Evolutionary conservation across 495 filamentous ascomycete species (phyloP), one percentile per base, ranked within the genome.

Genomic region (Aspergillus nanangensis): DNA sequence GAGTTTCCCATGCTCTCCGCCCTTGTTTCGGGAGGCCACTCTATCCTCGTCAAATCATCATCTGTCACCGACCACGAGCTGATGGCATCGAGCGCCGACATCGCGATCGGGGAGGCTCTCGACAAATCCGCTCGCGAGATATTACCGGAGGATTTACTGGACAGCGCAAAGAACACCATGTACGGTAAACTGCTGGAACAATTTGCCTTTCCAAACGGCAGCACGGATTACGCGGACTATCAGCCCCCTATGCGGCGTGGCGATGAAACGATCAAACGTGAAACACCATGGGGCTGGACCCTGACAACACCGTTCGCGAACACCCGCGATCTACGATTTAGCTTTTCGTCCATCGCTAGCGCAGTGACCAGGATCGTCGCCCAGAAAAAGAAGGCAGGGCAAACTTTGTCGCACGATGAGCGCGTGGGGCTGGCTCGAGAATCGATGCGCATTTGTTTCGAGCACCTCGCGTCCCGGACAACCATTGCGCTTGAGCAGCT

Each of bases 21-120:
- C 15, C 80, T 98, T n/a, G 87, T 88, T 34, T 95, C 89, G 0
- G 93, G 93, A 14, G 93, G 93, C 3, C 93, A 98, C 72, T 89
- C 90, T 8, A 81, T 93, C 47, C 79, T 98, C 3, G 74, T 95
- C 2, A 79, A 84, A 40, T 93, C 88, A 10, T 62, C 62, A 15
- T 71, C 71, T 2, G 60, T 93, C 1, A 77, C 72, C 9, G 68
- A 81, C 17, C 92, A 98, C 62, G 60, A 62, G 13, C 76, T 90
- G 46, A 72, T 97, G 11, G 88, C 86, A 9, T 71, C 76, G 7
- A 83, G 83, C 4, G 55, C 56, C 0, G 88, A 92, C 65, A 82
- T 92, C 40, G 88, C 92, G 1, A 69, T 96, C 38, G 93, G 93
- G 45, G 84, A 94, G 58, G 75, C 83, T 56, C 63, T 98, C 8